A percentile compares a stretch with the other conserved stretches of the same genome.
phyloP scores from a whole-genome alignment of 768 basidiomycete species.

The Clitopilus hobsonii region DNA sequence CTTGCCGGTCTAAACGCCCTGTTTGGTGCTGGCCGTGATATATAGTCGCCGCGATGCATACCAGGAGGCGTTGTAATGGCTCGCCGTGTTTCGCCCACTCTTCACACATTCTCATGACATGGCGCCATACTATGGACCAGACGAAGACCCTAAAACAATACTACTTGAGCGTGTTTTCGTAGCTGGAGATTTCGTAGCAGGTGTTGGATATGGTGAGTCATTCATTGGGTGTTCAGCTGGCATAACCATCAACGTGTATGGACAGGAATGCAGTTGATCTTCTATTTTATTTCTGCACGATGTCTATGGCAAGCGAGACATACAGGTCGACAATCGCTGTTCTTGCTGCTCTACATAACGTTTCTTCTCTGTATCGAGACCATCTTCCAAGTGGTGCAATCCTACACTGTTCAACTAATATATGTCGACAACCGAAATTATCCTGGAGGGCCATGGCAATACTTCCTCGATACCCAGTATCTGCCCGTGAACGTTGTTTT shows the following conservation, averaged over 20 bases:
- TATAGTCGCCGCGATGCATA: neutral
- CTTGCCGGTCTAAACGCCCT: neutral
- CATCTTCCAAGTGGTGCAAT: constrained; percentile 32
- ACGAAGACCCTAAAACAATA: constrained; percentile 26
- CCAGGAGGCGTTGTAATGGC: neutral
- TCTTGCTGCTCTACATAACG: constrained; percentile 34
- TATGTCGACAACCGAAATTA: constrained; percentile 1
- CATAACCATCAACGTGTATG: neutral
- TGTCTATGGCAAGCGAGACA: constrained; percentile 32
- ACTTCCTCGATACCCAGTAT: neutral
- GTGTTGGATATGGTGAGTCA: constrained; percentile 33
- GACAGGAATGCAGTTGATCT: constrained; percentile 33
- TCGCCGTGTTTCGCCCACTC: neutral
- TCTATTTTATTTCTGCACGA: constrained; percentile 27
- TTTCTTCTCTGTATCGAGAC: constrained; percentile 32
- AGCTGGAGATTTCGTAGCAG: constrained; percentile 36
- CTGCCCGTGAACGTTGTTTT: constrained; percentile 14
- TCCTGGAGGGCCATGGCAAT: neutral
- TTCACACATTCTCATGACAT: neutral
- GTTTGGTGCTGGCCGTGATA: no score
- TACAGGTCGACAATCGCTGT: constrained; percentile 18
- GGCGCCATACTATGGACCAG: constrained; percentile 22
- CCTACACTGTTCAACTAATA: constrained; percentile 18
- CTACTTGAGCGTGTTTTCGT: constrained; percentile 35
- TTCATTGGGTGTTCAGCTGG: neutral